Evolutionary conservation across 305 asterid genomes (phyloP).

Genomic region (Fraxinus angustifolia): DNA sequence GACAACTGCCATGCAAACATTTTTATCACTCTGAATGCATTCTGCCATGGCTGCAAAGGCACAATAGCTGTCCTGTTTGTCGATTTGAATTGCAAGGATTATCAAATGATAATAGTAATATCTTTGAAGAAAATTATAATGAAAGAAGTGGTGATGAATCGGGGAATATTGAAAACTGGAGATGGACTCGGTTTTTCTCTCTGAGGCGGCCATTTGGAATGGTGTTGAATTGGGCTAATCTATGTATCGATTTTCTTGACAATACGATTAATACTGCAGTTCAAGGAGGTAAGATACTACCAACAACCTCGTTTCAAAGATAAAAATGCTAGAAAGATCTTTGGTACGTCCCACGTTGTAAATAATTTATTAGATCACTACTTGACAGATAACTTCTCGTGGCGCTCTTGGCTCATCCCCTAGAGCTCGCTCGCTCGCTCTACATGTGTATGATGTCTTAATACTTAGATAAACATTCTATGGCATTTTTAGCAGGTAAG

Average conservation of each 20-base stretch:
- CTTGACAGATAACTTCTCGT: constrained; percentile 32
- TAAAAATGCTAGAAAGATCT: not conserved
- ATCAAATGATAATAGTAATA: not conserved
- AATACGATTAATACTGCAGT: constrained; percentile 24
- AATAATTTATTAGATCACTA: not conserved
- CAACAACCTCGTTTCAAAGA: not conserved
- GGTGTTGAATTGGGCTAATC: constrained; percentile 45
- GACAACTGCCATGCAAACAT: constrained; percentile 79
- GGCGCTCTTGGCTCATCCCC: constrained; percentile 41
- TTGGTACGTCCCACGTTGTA: too few species aligned
- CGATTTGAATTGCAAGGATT: constrained; percentile 49
- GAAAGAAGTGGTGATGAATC: constrained; percentile 27
- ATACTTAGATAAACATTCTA: not conserved
- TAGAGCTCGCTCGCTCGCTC: not conserved
- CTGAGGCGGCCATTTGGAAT: constrained; percentile 64
- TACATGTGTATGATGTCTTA: not conserved
- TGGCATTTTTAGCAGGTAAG: not conserved
- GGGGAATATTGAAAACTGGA: constrained; percentile 30
- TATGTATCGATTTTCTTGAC: constrained; percentile 42
- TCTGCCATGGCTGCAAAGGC: constrained; percentile 70
- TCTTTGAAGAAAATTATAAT: constrained; percentile 22
- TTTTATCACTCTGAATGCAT: constrained; percentile 73
- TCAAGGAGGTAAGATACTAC: constrained; percentile 36
- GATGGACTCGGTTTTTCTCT: constrained; percentile 50
- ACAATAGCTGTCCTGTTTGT: constrained; percentile 84